A percentile compares a stretch with the other conserved stretches of the same genome.
Evolutionary conservation across 805 yeast genomes (phyloP).

Genomic region (Nakazawaea wickerhamii): DNA sequence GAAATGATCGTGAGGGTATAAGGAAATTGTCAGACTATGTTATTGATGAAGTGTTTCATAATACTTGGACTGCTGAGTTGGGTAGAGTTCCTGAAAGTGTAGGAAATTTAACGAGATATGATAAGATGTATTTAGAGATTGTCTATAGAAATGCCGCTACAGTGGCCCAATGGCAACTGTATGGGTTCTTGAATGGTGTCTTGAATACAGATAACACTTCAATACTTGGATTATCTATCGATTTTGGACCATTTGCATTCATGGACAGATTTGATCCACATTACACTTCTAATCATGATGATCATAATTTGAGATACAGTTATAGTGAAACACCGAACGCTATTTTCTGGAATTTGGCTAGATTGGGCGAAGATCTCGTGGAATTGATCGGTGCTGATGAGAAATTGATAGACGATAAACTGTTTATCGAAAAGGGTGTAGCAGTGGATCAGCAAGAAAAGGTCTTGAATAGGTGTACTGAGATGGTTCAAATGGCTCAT

Average conservation of each 20-base stretch:
- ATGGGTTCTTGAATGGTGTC: constrained; percentile 93
- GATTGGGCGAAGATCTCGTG: constrained; percentile 79
- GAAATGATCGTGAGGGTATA: constrained; percentile 63
- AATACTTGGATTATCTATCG: constrained; percentile 80
- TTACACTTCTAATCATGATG: constrained; percentile 90
- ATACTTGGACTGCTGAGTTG: constrained; percentile 17
- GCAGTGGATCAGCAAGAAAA: constrained; percentile 44
- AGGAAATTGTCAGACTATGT: constrained; percentile 65
- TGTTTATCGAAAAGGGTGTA: constrained; percentile 36
- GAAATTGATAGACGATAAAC: constrained; percentile 38
- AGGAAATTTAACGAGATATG: constrained; percentile 53
- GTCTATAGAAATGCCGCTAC: constrained; percentile 69
- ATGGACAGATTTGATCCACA: constrained; percentile 79
- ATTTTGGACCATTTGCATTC: constrained; percentile 92
- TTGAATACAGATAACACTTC: constrained; percentile 93
- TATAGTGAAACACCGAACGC: constrained; percentile 81
- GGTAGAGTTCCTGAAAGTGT: constrained; percentile 23
- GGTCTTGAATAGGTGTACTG: constrained; percentile 56
- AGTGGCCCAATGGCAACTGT: constrained; percentile 83
- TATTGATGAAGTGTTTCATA: constrained; percentile 54
- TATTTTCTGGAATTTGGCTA: constrained; percentile 88
- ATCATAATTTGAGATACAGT: constrained; percentile 62
- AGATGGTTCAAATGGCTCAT: constrained; percentile 57
- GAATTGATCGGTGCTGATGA: constrained; percentile 74
- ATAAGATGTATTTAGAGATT: constrained; percentile 64